Evolutionary conservation across 441 rosid genomes (phyloP), one percentile per base, ranked within the genome.

Genomic region (Biscutella laevigata): DNA sequence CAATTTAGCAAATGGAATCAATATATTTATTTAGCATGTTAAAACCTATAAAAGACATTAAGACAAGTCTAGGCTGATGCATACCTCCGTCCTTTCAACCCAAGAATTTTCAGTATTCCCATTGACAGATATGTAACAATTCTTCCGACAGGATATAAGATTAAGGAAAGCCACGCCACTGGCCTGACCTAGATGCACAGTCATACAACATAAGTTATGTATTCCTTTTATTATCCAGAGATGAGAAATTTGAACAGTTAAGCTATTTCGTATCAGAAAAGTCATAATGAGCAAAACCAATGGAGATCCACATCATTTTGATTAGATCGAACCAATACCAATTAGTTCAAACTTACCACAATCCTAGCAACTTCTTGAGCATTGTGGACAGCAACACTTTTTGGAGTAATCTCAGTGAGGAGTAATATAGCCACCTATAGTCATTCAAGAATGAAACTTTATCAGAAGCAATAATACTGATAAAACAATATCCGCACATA

Each of bases 141-240:
- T 75, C 99, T 79, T 72, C 96, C 97, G 14, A 94, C 97, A 30
- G 96, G 99, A 72, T 94, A 94, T 51, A 94, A 69, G 52, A 94
- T 43, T 76, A 94, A 73, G 59, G 99, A 94, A 55, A 94, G 96
- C 97, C 99, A 94, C 35, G 99, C 96, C 72, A 94, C 97, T 70
- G 97, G 99, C 69, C 94, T 94, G 74, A 88, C 99, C 99, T 92
- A 82, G 73, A 88, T 46, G 60, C 66, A 76, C 70, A 53, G 61
- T 60, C 63, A 53, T 72, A 64, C 48, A 77, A 43, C 45, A 68
- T 61, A 69, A 58, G 71, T 59, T 54, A 72, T 55, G 48, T 37
- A 33, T 57, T 50, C 39, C 43, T 56, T 24, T 27, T 4, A 35
- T 40, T 14, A 43, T 35, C 47, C 37, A 27, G 27, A 40, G 7